Percentiles rank a stretch among this genome's conserved stretches.
Evolutionary conservation across 768 basidiomycete genomes (phyloP).

Genomic region (Amanita rimosa): DNA sequence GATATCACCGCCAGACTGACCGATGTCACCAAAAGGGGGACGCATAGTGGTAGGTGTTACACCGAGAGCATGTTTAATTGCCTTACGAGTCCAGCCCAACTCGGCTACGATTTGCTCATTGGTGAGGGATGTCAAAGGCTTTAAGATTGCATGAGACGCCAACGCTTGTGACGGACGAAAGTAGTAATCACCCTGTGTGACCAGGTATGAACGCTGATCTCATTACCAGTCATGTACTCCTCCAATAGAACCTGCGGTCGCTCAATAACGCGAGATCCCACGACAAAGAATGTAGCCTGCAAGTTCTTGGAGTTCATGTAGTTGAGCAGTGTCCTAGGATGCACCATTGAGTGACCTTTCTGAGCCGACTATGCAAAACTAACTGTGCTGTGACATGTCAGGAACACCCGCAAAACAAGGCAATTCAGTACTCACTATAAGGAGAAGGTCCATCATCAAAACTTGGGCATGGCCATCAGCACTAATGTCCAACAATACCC

Average conservation of each 20-base stretch:
- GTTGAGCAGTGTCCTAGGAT: conserved; percentile 50
- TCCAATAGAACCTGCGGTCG: conserved; percentile 64
- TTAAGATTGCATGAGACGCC: background rate
- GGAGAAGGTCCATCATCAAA: conserved; percentile 84
- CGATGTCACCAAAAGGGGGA: conserved; percentile 76
- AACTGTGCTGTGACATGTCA: conserved; percentile 33
- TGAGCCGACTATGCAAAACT: conserved; percentile 11
- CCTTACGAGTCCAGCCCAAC: conserved; percentile 84
- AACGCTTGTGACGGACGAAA: background rate
- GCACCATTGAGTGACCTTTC: conserved; percentile 5
- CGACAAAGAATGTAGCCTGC: conserved; percentile 83
- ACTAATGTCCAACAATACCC: background rate
- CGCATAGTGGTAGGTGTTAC: conserved; percentile 74
- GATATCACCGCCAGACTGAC: conserved; percentile 16
- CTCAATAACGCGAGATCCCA: conserved; percentile 77
- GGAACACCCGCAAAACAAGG: conserved; percentile 6
- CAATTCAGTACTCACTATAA: conserved; percentile 47
- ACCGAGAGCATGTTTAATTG: conserved; percentile 66
- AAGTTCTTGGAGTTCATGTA: conserved; percentile 57
- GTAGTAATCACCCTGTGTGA: conserved; percentile 51
- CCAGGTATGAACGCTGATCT: conserved; percentile 87
- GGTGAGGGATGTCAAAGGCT: conserved; percentile 60
- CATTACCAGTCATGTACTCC: conserved; percentile 72
- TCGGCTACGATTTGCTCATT: conserved; percentile 87
- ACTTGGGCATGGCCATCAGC: conserved; percentile 19